A percentile compares a stretch with the other conserved stretches of the same genome.
Evolutionary conservation across 441 rosid species (phyloP).

Genomic region (Adansonia madagascariensis): DNA sequence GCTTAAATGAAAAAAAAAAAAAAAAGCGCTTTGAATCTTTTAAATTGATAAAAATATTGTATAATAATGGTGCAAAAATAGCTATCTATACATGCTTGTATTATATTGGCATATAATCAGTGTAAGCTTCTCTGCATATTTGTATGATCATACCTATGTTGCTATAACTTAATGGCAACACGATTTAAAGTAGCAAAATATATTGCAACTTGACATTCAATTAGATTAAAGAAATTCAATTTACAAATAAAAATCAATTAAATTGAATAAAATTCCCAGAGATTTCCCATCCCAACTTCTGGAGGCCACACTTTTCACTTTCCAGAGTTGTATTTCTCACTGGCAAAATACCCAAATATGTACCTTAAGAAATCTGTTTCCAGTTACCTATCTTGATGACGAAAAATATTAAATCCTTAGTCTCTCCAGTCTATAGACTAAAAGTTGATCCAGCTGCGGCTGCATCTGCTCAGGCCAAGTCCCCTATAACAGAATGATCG

Average conservation of each 20-base stretch:
- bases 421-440: slow-evolving; percentile 33
- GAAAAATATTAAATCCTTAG: slow-evolving; percentile 39
- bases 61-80: not conserved
- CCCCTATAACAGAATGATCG: slow-evolving; percentile 44
- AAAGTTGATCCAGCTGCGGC: slow-evolving; percentile 46
- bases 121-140: not conserved
- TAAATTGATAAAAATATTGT: not conserved
- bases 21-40: not conserved
- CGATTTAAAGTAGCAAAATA: no score
- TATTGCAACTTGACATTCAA: no score
- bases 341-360: slow-evolving; percentile 28
- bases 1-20: slow-evolving; percentile 43
- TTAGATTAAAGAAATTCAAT: no score
- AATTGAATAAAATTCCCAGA: slow-evolving; percentile 15
- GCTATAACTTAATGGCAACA: no score
- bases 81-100: not conserved
- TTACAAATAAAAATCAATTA: not conserved
- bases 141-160: no score
- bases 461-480: slow-evolving; percentile 57
- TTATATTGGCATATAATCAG: not conserved
- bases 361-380: slow-evolving; percentile 27
- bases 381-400: slow-evolving; percentile 19
- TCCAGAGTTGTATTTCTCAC: slow-evolving; percentile 15
- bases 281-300: not conserved
- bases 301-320: not conserved